Conservation (phyloP, 257 asterid genomes). For the Fraxinus americana region DNA sequence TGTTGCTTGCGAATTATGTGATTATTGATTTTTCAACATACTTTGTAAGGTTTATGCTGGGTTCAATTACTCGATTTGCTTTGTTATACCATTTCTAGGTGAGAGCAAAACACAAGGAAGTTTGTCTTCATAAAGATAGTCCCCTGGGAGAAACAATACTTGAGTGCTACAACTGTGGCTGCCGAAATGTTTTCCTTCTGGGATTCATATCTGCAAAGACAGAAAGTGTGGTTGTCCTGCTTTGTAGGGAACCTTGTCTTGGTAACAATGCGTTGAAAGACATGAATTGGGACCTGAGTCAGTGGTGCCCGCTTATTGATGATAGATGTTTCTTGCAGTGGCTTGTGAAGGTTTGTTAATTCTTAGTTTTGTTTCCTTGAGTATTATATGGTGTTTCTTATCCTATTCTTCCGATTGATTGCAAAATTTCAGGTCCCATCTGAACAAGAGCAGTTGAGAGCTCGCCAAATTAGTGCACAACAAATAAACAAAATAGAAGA, state of each 20-base stretch:
- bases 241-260: conserved; percentile 97
- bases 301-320: conserved; percentile 99
- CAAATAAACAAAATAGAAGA: conserved; percentile 98
- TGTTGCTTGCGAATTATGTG: not conserved
- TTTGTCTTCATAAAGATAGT: conserved; percentile 97
- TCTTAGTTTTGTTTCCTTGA: conserved; percentile 13
- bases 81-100: conserved; percentile 50
- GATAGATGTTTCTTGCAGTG: conserved; percentile 98
- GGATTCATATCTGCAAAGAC: conserved; percentile 98
- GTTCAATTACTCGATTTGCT: conserved; percentile 16
- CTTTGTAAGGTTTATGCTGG: not conserved
- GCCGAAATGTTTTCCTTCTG: conserved; percentile 93
- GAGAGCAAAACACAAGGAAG: conserved; percentile 99
- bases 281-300: conserved; percentile 99
- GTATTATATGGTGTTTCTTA: conserved; percentile 6
- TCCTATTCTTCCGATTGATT: conserved; percentile 25
- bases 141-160: conserved; percentile 97
- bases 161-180: conserved; percentile 98
- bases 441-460: conserved; percentile 97
- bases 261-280: conserved; percentile 89
- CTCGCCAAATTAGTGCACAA: conserved; percentile 97
- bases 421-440: conserved; percentile 73
- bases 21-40: not conserved
- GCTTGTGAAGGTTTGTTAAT: conserved; percentile 77
- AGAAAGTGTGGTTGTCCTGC: conserved; percentile 96